Evolutionary conservation across 768 basidiomycete species (phyloP).

Genomic region (Stropharia rugosoannulata): DNA sequence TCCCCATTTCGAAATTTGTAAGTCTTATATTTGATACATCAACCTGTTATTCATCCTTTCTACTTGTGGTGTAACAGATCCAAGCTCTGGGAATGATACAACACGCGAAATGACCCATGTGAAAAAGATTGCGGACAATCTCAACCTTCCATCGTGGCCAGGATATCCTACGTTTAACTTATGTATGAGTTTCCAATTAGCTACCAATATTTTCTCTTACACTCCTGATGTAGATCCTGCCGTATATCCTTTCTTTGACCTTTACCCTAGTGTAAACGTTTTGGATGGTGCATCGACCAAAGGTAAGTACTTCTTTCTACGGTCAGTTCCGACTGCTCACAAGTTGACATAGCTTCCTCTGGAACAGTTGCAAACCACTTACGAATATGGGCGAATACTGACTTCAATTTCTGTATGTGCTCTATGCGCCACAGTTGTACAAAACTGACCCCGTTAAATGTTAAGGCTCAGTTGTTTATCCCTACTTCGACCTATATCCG

Average conservation of each 20-base stretch:
- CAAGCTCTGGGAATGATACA: background rate
- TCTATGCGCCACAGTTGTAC: too few species aligned
- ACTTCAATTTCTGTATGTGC: too few species aligned
- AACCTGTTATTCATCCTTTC: background rate
- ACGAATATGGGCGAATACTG: too few species aligned
- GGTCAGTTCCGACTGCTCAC: background rate
- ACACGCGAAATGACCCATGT: background rate
- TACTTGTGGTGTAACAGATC: background rate
- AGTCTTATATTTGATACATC: background rate
- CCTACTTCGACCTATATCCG: too few species aligned
- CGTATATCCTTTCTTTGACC: slow-evolving; percentile 18
- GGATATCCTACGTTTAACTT: background rate
- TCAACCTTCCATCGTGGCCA: background rate
- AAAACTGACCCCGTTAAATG: too few species aligned
- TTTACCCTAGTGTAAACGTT: background rate
- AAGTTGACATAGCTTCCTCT: background rate
- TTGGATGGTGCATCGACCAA: background rate
- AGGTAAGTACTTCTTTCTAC: background rate
- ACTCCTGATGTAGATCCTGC: slow-evolving; percentile 4
- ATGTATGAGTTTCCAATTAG: background rate
- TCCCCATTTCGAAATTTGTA: slow-evolving; percentile 21
- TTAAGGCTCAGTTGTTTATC: too few species aligned
- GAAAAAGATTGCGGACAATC: background rate
- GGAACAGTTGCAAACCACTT: background rate
- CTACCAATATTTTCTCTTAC: background rate